Evolutionary conservation across 2,329 filamentous ascomycete species (phyloP).

Genomic region (Epichloe sylvatica): DNA sequence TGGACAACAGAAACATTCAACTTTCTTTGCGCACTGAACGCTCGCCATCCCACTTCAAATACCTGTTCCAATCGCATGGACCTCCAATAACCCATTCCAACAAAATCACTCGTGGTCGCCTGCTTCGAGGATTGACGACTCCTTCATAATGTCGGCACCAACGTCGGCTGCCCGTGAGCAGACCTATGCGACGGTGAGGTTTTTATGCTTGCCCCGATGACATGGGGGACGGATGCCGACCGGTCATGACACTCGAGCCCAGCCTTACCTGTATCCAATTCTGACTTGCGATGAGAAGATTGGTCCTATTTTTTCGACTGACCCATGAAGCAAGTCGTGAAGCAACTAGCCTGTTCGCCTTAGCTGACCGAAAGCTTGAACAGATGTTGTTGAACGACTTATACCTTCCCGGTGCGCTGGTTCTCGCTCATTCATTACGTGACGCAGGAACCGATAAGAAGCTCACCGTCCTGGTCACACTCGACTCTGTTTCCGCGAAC

Average conservation of each 20-base stretch:
- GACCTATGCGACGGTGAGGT: slow-evolving; percentile 42
- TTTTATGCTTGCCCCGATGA: neutral
- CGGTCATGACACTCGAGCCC: too few species aligned
- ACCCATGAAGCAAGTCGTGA: neutral
- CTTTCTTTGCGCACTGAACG: neutral
- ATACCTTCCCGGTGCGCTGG: slow-evolving; percentile 86
- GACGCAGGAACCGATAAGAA: slow-evolving; percentile 81
- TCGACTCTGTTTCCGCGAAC: slow-evolving; percentile 60
- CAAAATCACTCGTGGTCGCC: neutral
- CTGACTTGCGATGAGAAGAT: neutral
- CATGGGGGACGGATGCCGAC: neutral
- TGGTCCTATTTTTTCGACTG: neutral
- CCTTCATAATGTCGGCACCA: slow-evolving; percentile 2
- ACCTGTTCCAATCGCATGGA: neutral
- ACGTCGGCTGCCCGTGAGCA: slow-evolving; percentile 25
- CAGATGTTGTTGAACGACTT: slow-evolving; percentile 85
- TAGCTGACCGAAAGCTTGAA: slow-evolving; percentile 6
- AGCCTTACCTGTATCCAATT: neutral
- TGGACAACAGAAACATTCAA: neutral
- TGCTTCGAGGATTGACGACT: neutral
- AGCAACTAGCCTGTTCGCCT: neutral
- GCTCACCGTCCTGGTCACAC: slow-evolving; percentile 70
- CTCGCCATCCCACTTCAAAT: neutral
- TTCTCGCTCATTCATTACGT: slow-evolving; percentile 85
- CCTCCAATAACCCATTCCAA: neutral